phyloP scores from a whole-genome alignment of 352 stramenopile species.

The Phytophthora chlamydospora region DNA sequence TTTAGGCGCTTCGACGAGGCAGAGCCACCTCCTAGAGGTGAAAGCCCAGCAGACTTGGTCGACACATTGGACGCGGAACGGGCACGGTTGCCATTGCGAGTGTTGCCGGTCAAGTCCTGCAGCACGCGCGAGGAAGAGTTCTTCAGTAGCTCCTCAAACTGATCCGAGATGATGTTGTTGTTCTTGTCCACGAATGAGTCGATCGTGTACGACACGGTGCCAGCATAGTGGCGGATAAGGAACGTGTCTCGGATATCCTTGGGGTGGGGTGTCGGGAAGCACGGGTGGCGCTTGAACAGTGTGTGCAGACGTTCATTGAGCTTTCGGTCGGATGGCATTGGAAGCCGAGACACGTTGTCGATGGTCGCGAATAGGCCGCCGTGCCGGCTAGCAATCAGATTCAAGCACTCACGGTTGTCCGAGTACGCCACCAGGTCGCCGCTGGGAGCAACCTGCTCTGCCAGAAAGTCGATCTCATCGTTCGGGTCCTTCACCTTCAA shows the following conservation, averaged over 20 bases:
- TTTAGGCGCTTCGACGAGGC: slow-evolving; percentile 67
- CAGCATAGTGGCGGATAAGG: slow-evolving; percentile 86
- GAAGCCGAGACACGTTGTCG: slow-evolving; percentile 84
- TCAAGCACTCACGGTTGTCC: slow-evolving; percentile 87
- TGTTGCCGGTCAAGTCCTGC: slow-evolving; percentile 68
- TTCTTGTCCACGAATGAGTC: slow-evolving; percentile 91
- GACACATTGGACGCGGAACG: slow-evolving; percentile 56
- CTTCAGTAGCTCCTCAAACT: slow-evolving; percentile 89
- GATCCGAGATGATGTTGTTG: slow-evolving; percentile 91
- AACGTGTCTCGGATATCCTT: slow-evolving; percentile 89
- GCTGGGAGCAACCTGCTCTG: slow-evolving; percentile 45
- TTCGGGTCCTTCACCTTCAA: slow-evolving; percentile 41
- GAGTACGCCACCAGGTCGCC: slow-evolving; percentile 71
- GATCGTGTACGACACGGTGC: slow-evolving; percentile 86
- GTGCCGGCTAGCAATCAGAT: slow-evolving; percentile 83
- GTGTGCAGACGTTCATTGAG: slow-evolving; percentile 86
- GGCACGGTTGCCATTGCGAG: slow-evolving; percentile 39
- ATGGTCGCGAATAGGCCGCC: slow-evolving; percentile 87
- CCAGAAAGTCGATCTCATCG: slow-evolving; percentile 44
- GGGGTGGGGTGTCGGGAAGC: slow-evolving; percentile 85
- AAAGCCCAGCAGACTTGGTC: slow-evolving; percentile 46
- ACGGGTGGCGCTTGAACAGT: slow-evolving; percentile 80
- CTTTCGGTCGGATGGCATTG: slow-evolving; percentile 88
- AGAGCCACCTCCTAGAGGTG: slow-evolving; percentile 40
- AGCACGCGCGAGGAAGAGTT: slow-evolving; percentile 73